Conservation (phyloP, 495 filamentous ascomycete genomes). For the Podospora pseudoanserina region DNA sequence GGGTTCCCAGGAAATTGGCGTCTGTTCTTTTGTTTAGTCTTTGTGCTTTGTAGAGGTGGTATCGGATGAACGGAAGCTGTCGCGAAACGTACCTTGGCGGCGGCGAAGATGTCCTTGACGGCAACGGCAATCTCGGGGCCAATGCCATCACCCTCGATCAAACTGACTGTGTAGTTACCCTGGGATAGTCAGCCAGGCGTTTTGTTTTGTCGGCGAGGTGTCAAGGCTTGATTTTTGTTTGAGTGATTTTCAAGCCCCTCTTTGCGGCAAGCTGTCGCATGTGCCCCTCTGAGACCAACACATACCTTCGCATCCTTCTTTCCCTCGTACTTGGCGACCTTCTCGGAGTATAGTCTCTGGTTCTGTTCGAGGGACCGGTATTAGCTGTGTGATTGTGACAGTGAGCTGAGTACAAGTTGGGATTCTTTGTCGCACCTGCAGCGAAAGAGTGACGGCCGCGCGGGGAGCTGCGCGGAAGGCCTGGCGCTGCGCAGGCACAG, state of each 20-base stretch:
- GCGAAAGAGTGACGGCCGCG: slow-evolving; percentile 42
- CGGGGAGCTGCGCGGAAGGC: slow-evolving; percentile 45
- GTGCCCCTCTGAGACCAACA: background rate
- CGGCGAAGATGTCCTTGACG: slow-evolving; percentile 95
- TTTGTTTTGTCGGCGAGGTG: slow-evolving; percentile 6
- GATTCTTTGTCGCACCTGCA: slow-evolving; percentile 41
- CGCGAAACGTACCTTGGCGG: slow-evolving; percentile 69
- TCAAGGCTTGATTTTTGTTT: slow-evolving; percentile 22
- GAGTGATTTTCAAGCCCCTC: slow-evolving; percentile 42
- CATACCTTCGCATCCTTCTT: slow-evolving; percentile 82
- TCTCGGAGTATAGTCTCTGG: slow-evolving; percentile 52
- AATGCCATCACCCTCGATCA: slow-evolving; percentile 99
- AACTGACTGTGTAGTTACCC: slow-evolving; percentile 91
- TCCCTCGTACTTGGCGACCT: slow-evolving; percentile 90
- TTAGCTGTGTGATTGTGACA: slow-evolving; percentile 13
- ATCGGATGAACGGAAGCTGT: slow-evolving; percentile 21
- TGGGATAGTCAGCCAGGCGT: slow-evolving; percentile 36
- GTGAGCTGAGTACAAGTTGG: background rate
- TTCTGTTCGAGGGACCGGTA: slow-evolving; percentile 35
- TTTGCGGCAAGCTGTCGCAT: slow-evolving; percentile 12
- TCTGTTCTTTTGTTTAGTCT: slow-evolving; percentile 45
- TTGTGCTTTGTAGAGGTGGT: slow-evolving; percentile 13
- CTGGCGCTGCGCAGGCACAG: slow-evolving; percentile 51
- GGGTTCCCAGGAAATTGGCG: slow-evolving; percentile 92
- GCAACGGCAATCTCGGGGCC: slow-evolving; percentile 96